Conservation (phyloP, 371 early-diverging fungal species). For the Polyrhizophydium stewartii region DNA sequence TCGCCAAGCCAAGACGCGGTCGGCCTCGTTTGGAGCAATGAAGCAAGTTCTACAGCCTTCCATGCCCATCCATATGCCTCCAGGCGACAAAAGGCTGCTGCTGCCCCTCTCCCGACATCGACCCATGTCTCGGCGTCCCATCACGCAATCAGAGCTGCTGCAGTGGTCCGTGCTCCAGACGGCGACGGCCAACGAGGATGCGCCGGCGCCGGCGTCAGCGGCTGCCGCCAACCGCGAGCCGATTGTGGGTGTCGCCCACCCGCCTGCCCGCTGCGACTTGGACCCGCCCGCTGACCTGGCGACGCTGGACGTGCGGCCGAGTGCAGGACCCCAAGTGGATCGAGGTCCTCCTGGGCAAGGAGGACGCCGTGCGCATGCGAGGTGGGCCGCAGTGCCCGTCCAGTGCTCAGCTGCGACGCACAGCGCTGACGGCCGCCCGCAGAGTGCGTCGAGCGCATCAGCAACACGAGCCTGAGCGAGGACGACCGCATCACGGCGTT, state of each 20-base stretch:
- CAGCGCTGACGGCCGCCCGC: no score
- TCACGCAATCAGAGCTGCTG: conserved; percentile 55
- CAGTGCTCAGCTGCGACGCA: not conserved
- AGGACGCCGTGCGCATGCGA: conserved; percentile 81
- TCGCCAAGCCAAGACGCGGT: no score
- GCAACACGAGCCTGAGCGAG: conserved; percentile 49
- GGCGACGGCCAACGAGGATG: conserved; percentile 66
- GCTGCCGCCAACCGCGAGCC: conserved; percentile 37
- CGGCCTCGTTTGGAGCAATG: no score
- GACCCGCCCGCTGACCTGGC: not conserved
- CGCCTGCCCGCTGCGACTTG: no score
- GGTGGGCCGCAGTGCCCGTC: conserved; percentile 40
- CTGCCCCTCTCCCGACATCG: no score
- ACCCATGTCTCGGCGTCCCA: conserved; percentile 6
- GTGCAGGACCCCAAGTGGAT: conserved; percentile 74
- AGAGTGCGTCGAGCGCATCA: conserved; percentile 67
- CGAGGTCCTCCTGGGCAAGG: conserved; percentile 88
- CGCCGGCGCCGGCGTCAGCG: conserved; percentile 45
- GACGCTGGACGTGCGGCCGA: not conserved
- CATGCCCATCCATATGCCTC: no score
- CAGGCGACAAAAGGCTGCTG: no score
- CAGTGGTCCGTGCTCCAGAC: conserved; percentile 85
- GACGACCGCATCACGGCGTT: conserved; percentile 75
- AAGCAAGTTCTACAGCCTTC: no score
- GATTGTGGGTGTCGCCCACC: conserved; percentile 14